phyloP scores from a whole-genome alignment of 2,329 filamentous ascomycete species.

The Botrytis tulipae region DNA sequence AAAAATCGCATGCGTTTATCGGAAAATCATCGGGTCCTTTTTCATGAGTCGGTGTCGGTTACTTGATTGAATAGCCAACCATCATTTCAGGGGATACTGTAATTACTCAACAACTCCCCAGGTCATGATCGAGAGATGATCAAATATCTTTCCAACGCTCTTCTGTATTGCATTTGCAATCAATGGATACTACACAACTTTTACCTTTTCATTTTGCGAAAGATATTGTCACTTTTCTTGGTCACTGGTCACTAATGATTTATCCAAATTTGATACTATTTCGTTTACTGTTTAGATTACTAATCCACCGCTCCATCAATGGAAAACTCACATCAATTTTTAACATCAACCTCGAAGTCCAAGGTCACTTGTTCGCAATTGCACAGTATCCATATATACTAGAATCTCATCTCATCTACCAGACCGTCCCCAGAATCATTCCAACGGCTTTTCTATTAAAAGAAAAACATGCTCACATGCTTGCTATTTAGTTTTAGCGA shows the following conservation, averaged over 20 bases:
- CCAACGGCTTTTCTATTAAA: background rate
- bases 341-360: background rate
- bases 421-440: background rate
- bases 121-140: background rate
- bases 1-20: background rate
- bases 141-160: background rate
- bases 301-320: background rate
- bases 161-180: background rate
- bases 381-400: background rate
- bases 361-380: background rate
- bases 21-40: background rate
- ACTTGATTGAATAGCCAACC: background rate
- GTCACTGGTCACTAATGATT: background rate
- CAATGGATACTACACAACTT: background rate
- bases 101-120: no score
- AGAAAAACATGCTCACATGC: background rate
- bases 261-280: background rate
- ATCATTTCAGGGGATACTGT: background rate
- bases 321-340: background rate
- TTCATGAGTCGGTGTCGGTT: background rate
- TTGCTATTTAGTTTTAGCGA: background rate
- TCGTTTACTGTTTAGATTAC: background rate
- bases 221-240: background rate
- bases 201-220: background rate
- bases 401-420: background rate